Conservation (phyloP, 2,329 filamentous ascomycete genomes). For the Penicillium frequentans region DNA sequence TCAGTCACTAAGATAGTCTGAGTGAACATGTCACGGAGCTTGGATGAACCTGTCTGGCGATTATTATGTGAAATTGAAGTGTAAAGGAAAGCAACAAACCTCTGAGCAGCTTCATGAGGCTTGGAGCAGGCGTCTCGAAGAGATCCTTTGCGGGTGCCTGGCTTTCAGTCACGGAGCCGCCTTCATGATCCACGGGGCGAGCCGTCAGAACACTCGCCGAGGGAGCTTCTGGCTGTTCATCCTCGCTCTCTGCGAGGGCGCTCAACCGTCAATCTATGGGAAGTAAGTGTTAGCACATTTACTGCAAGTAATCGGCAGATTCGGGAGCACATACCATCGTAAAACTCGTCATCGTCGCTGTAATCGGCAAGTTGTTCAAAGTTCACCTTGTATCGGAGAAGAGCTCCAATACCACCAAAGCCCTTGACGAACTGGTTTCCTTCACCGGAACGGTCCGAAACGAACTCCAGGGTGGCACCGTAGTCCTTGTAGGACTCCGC, state of each 20-base stretch:
- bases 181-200: slow-evolving; percentile 44
- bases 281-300: slow-evolving; percentile 10
- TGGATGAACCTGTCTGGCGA: slow-evolving; percentile 41
- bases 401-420: slow-evolving; percentile 95
- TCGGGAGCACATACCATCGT: slow-evolving; percentile 59
- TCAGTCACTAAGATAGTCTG: slow-evolving; percentile 26
- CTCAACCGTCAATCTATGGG: slow-evolving; percentile 79
- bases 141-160: slow-evolving; percentile 32
- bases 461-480: slow-evolving; percentile 91
- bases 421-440: slow-evolving; percentile 99
- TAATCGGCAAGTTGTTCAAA: slow-evolving; percentile 97
- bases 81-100: slow-evolving; percentile 25
- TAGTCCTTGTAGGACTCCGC: slow-evolving; percentile 99
- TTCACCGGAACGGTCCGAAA: slow-evolving; percentile 95
- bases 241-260: slow-evolving; percentile 86
- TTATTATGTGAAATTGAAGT: neutral
- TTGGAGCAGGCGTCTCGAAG: slow-evolving; percentile 31
- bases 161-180: slow-evolving; percentile 35
- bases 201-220: slow-evolving; percentile 56
- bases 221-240: slow-evolving; percentile 65
- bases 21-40: slow-evolving; percentile 41
- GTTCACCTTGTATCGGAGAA: slow-evolving; percentile 99
- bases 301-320: neutral
- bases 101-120: slow-evolving; percentile 40
- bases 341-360: slow-evolving; percentile 90